phyloP scores from a whole-genome alignment of 2,329 filamentous ascomycete species.

The Penicillium sp. region DNA sequence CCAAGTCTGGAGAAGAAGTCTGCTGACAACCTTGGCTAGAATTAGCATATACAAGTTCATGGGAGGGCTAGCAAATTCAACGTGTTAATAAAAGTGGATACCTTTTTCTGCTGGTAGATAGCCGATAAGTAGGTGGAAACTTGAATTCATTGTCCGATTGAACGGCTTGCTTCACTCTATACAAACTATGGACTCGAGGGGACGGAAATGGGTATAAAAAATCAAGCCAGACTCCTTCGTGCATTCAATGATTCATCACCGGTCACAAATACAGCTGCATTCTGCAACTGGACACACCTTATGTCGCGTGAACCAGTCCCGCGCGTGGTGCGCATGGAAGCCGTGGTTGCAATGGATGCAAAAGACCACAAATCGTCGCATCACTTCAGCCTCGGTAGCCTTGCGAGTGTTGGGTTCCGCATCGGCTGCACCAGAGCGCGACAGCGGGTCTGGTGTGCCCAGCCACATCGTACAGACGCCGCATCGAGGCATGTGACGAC shows the following conservation, averaged over 20 bases:
- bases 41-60: too few relatives aligned
- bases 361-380: conserved; percentile 55
- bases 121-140: conserved; percentile 2
- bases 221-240: not conserved
- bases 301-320: conserved; percentile 53
- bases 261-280: conserved; percentile 40
- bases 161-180: not conserved
- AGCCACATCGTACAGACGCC: conserved; percentile 59
- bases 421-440: conserved; percentile 35
- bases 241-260: conserved; percentile 17
- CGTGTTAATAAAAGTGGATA: too few relatives aligned
- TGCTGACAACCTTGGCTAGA: too few relatives aligned
- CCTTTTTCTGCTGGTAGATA: not conserved
- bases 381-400: conserved; percentile 39
- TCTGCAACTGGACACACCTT: conserved; percentile 40
- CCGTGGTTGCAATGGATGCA: conserved; percentile 61
- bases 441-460: conserved; percentile 53
- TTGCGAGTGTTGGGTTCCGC: conserved; percentile 24
- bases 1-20: too few relatives aligned
- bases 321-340: conserved; percentile 59
- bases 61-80: too few relatives aligned
- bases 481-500: conserved; percentile 59
- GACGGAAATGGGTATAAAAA: conserved; percentile 1
- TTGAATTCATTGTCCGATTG: not conserved
- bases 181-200: not conserved